Evolutionary conservation across 192 early-diverging fungal species (phyloP), one percentile per base, ranked within the genome.

Genomic region (Martensiomyces pterosporus): DNA sequence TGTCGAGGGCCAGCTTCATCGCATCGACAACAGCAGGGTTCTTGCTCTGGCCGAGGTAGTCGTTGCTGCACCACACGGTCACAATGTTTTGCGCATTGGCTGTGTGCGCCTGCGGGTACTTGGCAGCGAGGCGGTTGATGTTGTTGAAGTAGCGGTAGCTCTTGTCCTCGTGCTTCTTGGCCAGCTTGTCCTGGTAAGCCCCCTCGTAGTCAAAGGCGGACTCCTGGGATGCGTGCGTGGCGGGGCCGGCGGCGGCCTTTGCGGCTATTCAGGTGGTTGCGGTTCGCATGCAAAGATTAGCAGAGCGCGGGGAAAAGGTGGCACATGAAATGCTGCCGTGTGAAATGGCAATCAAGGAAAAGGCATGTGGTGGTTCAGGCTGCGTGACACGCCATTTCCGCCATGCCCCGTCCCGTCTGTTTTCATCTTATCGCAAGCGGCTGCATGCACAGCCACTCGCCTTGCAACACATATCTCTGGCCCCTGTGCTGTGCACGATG

Each of bases 71-170:
- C 96, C 96, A 98, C 32, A 98, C 96, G 9, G 90, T 93, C 41
- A 98, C 96, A 56, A 91, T 81, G 55, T 95, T 91, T 29, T 84
- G 79, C 38, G 76, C 53, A 36, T 81, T 85, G 12, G 82, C 83
- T 18, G 93, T 98, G 76, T 98, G 96, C 17, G 96, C 96, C 53
- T 79, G 83, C 35, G 96, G 96, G 66, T 87, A 98, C 57, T 81
- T 75, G 64, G 87, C 77, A 4, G 96, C 96, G 21, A 98, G 77
- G 27, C 96, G 88, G 75, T 98, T 98, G 80, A 98, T 97, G 81
- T 98, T 98, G 86, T 98, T 98, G 70, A 98, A 98, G 79, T 97
- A 98, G 60, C 96, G 87, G 80, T 98, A 98, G 58, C 83, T 87
- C 80, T 91, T 90, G 85, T 98, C 93, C 57, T 82, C 79, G 64